These are phyloP conservation scores for Verbena officinalis DNA, from an alignment of 257 asterid genomes.

Conservation along the genomic window DNA sequence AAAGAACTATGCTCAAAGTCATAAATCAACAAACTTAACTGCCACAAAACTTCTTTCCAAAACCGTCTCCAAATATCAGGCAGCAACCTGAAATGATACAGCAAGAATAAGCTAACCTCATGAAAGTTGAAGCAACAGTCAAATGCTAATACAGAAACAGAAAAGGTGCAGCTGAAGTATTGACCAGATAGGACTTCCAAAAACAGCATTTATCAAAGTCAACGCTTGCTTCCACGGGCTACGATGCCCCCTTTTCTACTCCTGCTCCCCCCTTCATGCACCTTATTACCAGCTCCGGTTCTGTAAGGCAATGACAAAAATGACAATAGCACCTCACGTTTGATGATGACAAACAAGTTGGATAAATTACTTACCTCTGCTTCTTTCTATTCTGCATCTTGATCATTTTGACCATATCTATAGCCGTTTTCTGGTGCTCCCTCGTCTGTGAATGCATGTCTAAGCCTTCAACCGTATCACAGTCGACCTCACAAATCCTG, in stretches of 20 bases:
- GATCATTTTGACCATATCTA: constrained; percentile 75
- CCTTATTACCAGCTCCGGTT: constrained; percentile 48
- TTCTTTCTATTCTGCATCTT: constrained; percentile 68
- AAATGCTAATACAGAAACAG: constrained; percentile 41
- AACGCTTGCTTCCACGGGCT: constrained; percentile 65
- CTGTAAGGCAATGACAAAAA: constrained; percentile 44
- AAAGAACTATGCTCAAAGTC: constrained; percentile 36
- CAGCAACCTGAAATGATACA: constrained; percentile 63
- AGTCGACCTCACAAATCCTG: constrained; percentile 78
- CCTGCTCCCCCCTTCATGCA: constrained; percentile 66
- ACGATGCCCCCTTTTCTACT: constrained; percentile 48
- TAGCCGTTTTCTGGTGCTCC: constrained; percentile 89
- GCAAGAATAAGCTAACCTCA: constrained; percentile 39
- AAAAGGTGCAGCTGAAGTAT: constrained; percentile 28
- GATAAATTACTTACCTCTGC: constrained; percentile 49
- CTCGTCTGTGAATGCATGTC: constrained; percentile 85
- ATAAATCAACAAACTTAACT: constrained; percentile 49
- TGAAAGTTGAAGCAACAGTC: constrained; percentile 35
- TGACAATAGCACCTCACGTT: constrained; percentile 23
- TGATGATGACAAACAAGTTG: constrained; percentile 10
- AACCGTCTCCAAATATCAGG: constrained; percentile 41
- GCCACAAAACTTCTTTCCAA: constrained; percentile 44
- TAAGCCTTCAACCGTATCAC: constrained; percentile 81
- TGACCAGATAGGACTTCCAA: constrained; percentile 42
- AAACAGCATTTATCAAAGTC: constrained; percentile 37